Evolutionary conservation across 148 eudicot genomes (phyloP), one percentile per base, ranked within the genome.

Genomic region (Camellia japonica): DNA sequence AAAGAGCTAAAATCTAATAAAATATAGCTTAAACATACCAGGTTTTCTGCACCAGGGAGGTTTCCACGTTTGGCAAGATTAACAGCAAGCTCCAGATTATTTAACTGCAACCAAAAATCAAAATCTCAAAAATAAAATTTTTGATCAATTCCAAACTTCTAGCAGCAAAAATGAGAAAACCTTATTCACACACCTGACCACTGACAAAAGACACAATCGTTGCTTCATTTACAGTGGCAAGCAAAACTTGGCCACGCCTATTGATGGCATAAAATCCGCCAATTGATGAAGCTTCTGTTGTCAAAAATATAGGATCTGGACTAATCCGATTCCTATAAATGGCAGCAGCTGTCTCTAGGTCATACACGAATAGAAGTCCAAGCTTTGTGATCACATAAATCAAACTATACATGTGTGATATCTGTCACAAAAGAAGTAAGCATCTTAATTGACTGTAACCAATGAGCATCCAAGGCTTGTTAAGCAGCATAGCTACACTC

Each of bases 61-160:
- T 93, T 93, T 84, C 97, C 97, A 82, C 97, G 80, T 83, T 91
- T 93, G 46, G 97, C 97, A 76, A 93, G 95, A 87, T 90, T 93
- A 64, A 93, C 95, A 79, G 97, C 97, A 81, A 93, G 93, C 87
- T 93, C 97, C 82, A 93, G 80, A 87, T 93, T 93, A 83, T 93
- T 93, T 61, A 93, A 80, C 97, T 93, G 91, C 78, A 86, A 65
- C 56, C 55, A 47, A 6, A 16, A 4, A 70, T 14, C 8, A 60
- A 43, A 60, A 83, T 7, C 20, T 20, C 80, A 11, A 46, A 63
- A 19, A 59, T 12, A 66, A 4, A 47, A 47, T 7, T 47, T 47
- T 47, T 47, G 51, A 47, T 47, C 51, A 3, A 42, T 19, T 16
- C 18, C 61, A 13, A 12, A 4, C 41, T 5, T 14, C 76, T 54